phyloP scores from a whole-genome alignment of 164 flowering plant genomes.

The Vitis amurensis region DNA sequence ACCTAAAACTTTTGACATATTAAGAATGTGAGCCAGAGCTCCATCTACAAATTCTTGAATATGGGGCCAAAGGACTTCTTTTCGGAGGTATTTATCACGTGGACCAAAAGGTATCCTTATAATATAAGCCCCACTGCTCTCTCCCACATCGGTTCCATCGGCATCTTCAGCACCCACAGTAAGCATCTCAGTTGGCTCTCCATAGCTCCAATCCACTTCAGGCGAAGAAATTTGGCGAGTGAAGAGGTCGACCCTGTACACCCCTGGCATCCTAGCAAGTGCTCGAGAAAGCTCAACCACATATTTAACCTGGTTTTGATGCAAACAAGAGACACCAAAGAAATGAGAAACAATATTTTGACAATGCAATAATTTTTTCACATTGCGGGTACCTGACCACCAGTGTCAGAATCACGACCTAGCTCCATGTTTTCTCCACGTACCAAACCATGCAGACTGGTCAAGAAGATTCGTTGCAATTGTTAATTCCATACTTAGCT shows the following conservation, averaged over 20 bases:
- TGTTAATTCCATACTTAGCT: no score
- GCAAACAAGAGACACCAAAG: background rate
- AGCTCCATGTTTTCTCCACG: constrained; percentile 87
- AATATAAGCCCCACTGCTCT: constrained; percentile 93
- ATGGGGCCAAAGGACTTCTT: constrained; percentile 86
- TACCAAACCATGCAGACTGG: constrained; percentile 75
- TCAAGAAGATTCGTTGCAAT: constrained; percentile 19
- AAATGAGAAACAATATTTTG: background rate
- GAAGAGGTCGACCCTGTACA: constrained; percentile 73
- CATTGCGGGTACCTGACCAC: constrained; percentile 60
- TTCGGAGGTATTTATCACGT: constrained; percentile 68
- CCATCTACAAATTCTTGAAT: constrained; percentile 95
- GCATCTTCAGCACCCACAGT: constrained; percentile 44
- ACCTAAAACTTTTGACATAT: constrained; percentile 85
- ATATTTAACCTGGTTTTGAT: constrained; percentile 56
- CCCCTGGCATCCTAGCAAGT: constrained; percentile 70
- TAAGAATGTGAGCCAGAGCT: constrained; percentile 78
- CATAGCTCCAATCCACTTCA: constrained; percentile 68
- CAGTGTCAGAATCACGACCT: constrained; percentile 84
- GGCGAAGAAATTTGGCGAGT: constrained; percentile 74
- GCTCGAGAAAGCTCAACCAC: constrained; percentile 83
- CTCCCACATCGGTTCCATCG: constrained; percentile 63
- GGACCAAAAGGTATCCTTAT: constrained; percentile 89
- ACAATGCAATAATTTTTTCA: background rate
- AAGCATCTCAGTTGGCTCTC: constrained; percentile 76